Evolutionary conservation across 1,284 basidiomycete species (phyloP).

Genomic region (Polyporus tsugae): DNA sequence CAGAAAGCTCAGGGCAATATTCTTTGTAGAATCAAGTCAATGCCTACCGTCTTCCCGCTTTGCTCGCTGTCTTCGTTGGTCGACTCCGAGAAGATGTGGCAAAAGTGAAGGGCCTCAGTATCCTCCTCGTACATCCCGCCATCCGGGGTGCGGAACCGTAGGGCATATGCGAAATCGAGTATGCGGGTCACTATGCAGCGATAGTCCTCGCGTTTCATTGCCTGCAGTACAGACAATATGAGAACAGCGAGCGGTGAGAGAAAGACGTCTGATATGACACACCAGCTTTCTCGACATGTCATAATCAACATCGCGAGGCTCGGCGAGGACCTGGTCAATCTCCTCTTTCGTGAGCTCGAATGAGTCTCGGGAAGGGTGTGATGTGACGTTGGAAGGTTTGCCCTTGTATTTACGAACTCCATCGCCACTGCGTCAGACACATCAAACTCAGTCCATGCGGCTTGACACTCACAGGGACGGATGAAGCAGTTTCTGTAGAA

Average conservation of each 20-base stretch:
- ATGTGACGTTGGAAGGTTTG: neutral
- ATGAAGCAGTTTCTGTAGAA: neutral
- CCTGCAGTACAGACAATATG: neutral
- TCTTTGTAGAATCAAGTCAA: neutral
- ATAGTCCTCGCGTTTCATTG: neutral
- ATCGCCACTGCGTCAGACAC: neutral
- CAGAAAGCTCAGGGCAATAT: neutral
- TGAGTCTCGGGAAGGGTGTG: neutral
- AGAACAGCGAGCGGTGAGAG: neutral
- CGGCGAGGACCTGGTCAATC: neutral
- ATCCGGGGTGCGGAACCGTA: neutral
- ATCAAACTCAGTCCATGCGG: neutral
- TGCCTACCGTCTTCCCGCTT: neutral
- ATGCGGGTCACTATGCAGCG: conserved; percentile 2
- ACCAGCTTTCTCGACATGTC: neutral
- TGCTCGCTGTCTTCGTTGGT: neutral
- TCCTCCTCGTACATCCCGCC: neutral
- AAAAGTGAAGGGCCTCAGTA: neutral
- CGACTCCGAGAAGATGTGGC: neutral
- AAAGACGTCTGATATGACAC: neutral
- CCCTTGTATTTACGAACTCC: neutral
- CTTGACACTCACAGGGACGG: neutral
- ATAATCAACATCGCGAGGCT: neutral
- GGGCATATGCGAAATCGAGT: neutral
- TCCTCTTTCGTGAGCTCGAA: neutral